Evolutionary conservation across 305 asterid species (phyloP).

Genomic region (Fraxinus greggii): DNA sequence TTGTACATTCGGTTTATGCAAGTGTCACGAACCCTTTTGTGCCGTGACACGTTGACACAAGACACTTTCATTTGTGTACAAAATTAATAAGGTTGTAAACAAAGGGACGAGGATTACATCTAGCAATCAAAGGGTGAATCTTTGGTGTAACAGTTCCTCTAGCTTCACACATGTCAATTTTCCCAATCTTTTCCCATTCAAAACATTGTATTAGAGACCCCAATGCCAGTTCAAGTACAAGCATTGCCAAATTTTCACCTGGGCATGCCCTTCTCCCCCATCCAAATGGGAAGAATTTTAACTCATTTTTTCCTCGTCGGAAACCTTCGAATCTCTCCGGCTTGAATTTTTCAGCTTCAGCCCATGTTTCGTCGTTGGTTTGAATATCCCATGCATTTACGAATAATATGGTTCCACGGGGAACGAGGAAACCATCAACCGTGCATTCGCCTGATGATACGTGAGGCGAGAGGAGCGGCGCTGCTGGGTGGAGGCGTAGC

Average conservation of each 20-base stretch:
- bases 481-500: constrained; percentile 41
- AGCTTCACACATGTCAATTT: constrained; percentile 54
- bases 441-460: constrained; percentile 39
- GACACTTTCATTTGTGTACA: background rate
- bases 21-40: background rate
- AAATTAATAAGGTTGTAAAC: constrained; percentile 27
- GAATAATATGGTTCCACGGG: constrained; percentile 37
- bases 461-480: constrained; percentile 49
- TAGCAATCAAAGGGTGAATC: constrained; percentile 48
- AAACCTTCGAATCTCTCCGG: constrained; percentile 40
- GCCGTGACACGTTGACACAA: background rate
- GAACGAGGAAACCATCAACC: constrained; percentile 37
- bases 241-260: constrained; percentile 50
- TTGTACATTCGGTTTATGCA: background rate
- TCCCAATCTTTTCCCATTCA: constrained; percentile 54
- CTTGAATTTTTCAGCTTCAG: constrained; percentile 32
- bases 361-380: constrained; percentile 30
- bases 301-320: constrained; percentile 27
- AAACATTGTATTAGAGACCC: constrained; percentile 60
- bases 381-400: constrained; percentile 57
- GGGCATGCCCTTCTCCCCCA: constrained; percentile 68
- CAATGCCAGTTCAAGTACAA: constrained; percentile 51
- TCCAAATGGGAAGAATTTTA: constrained; percentile 55
- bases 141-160: constrained; percentile 48
- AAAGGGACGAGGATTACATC: constrained; percentile 38